Conservation (phyloP, 768 basidiomycete genomes). For the Guyanaporus albipodus region DNA sequence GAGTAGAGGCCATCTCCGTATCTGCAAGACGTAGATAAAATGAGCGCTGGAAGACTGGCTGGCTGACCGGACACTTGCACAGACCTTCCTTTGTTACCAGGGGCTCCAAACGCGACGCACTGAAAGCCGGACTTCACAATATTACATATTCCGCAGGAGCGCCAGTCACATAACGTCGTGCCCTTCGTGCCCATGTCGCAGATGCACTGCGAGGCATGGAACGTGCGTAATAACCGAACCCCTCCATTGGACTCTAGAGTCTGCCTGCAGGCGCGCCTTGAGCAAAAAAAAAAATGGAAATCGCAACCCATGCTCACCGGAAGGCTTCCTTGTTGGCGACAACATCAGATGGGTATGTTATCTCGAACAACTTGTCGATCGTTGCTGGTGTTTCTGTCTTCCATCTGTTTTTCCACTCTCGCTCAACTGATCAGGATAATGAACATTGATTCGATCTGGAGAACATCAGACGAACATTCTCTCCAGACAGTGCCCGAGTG, state of each 20-base stretch:
- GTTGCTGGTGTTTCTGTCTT: constrained; percentile 32
- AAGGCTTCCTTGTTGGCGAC: constrained; percentile 43
- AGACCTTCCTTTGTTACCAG: constrained; percentile 53
- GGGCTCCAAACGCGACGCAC: constrained; percentile 52
- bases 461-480: constrained; percentile 40
- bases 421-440: constrained; percentile 43
- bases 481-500: constrained; percentile 46
- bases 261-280: constrained; percentile 9
- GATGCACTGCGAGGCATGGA: constrained; percentile 62
- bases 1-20: constrained; percentile 64
- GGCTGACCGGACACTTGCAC: constrained; percentile 13
- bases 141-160: constrained; percentile 63
- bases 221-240: constrained; percentile 50
- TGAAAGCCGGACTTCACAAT: constrained; percentile 56
- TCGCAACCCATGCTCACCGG: constrained; percentile 34
- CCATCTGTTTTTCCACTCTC: constrained; percentile 47
- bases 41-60: neutral
- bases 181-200: constrained; percentile 62
- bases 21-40: constrained; percentile 29
- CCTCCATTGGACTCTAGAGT: constrained; percentile 36
- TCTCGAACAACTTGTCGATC: constrained; percentile 56
- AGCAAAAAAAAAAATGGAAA: constrained; percentile 2
- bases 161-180: constrained; percentile 48
- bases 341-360: constrained; percentile 32
- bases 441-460: constrained; percentile 15